Evolutionary conservation across 176 grass and related monocot genomes (phyloP), one percentile per base, ranked within the genome.

Genomic region (Hordeum vulgare): DNA sequence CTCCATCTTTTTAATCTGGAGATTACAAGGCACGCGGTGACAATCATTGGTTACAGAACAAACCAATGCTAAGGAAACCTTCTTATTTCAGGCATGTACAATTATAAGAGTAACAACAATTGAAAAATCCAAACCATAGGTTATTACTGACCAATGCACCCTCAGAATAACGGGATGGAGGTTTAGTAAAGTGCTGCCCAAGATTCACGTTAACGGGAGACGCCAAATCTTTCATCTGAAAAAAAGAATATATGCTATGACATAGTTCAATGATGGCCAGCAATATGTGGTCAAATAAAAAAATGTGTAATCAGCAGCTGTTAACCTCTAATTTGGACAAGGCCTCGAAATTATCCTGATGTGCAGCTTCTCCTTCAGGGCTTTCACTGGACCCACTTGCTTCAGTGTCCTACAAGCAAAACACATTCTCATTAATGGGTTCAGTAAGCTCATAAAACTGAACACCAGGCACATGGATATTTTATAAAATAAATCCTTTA

Each of bases 1-100:
- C 88, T 98, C 96, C 78, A 98, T 80, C 45, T 89, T 95, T 90
- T 98, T 98, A 85, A 95, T 88, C 96, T 98, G 85, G 80, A 84
- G 27, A 81, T 77, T 44, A 67, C n/a, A 84, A 44, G 35, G 9
- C 21, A 40, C 6, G 39, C 35, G 11, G n/a, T 74, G 34, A 80
- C 58, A 74, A 66, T 74, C 44, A 66, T 53, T 44, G 29, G 25
- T 84, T 57, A 58, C 31, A 77, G 53, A 77, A n/a, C 24, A 74
- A 45, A 62, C 60, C 7, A 74, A 63, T 68, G 71, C 75, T 78
- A 79, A 81, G 10, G 42, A 61, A 74, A 34, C 2, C 11, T 45
- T 70, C 10, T 69, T 70, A 76, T 85, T 17, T 33, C 59, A 31
- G 78, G 42, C 25, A 76, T 64, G 33, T 25, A 64, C 14, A 41